A percentile compares a stretch with the other conserved stretches of the same genome.
phyloP scores from a whole-genome alignment of 1,284 basidiomycete genomes.

The Abortiporus biennis region DNA sequence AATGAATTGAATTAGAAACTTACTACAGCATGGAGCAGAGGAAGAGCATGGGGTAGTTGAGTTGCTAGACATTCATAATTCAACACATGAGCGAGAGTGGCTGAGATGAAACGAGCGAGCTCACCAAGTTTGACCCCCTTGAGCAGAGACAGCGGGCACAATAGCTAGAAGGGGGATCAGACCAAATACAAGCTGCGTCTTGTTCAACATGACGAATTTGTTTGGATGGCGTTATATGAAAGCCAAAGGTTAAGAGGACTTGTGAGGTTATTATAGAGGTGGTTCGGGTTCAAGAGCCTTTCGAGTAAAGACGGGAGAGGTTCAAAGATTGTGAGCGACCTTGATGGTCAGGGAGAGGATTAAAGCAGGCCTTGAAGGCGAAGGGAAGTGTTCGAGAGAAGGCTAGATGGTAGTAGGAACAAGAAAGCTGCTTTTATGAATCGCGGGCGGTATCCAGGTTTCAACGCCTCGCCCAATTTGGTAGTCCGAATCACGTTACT shows the following conservation, averaged over 20 bases:
- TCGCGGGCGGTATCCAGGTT: too few relatives aligned
- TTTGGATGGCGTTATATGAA: neutral
- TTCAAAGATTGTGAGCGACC: neutral
- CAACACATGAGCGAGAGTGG: neutral
- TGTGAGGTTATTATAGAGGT: too few relatives aligned
- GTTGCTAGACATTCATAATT: slow-evolving; percentile 34
- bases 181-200: slow-evolving; percentile 1
- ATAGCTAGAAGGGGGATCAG: slow-evolving; percentile 4
- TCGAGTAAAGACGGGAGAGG: neutral
- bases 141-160: slow-evolving; percentile 13
- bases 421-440: too few relatives aligned
- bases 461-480: too few relatives aligned
- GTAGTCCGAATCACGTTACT: too few relatives aligned
- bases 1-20: slow-evolving; percentile 17
- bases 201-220: slow-evolving; percentile 2
- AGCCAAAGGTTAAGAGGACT: neutral
- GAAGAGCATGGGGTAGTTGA: slow-evolving; percentile 46
- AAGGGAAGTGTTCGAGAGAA: too few relatives aligned
- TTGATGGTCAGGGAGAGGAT: neutral
- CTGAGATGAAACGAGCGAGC: neutral
- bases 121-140: slow-evolving; percentile 13
- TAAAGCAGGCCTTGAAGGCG: too few relatives aligned
- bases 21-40: slow-evolving; percentile 67
- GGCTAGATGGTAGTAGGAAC: too few relatives aligned
- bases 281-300: too few relatives aligned